A percentile compares a stretch with the other conserved stretches of the same genome.
These are phyloP conservation scores for Populus alba DNA, from an alignment of 345 rosid genomes.

Conservation along the genomic window DNA sequence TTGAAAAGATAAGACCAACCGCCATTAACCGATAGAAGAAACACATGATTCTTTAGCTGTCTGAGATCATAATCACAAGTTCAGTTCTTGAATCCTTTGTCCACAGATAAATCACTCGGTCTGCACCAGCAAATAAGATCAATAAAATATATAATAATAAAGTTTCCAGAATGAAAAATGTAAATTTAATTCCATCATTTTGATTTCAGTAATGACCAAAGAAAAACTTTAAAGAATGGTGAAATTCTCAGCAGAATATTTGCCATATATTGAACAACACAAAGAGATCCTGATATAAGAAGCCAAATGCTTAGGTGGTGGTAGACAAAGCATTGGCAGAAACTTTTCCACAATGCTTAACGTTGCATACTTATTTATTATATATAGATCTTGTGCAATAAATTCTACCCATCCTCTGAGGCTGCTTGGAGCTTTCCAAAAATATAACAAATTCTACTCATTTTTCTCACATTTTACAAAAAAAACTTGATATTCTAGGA, in stretches of 20 bases:
- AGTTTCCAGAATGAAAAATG: not conserved
- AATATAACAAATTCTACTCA: not conserved
- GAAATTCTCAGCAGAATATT: not conserved
- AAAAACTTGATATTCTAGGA: not conserved
- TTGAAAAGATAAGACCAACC: not conserved
- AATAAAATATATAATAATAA: not conserved
- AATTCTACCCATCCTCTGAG: not conserved
- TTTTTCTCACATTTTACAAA: not conserved
- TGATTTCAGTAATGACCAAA: not conserved
- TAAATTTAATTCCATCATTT: not conserved
- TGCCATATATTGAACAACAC: not conserved
- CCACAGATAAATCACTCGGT: slow-evolving; percentile 26
- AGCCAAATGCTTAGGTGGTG: not conserved
- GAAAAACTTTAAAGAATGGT: not conserved
- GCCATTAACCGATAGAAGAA: slow-evolving; percentile 9
- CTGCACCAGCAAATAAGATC: slow-evolving; percentile 24
- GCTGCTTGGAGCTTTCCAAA: not conserved
- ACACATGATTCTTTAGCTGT: not conserved
- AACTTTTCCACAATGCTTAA: not conserved
- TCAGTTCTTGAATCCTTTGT: slow-evolving; percentile 2
- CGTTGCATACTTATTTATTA: not conserved
- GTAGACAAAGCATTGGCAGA: not conserved
- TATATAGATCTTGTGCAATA: not conserved
- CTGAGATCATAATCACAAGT: slow-evolving; percentile 2
- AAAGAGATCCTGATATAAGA: not conserved